Evolutionary conservation across 306 rosid genomes (phyloP).

Genomic region (Prunus mume): DNA sequence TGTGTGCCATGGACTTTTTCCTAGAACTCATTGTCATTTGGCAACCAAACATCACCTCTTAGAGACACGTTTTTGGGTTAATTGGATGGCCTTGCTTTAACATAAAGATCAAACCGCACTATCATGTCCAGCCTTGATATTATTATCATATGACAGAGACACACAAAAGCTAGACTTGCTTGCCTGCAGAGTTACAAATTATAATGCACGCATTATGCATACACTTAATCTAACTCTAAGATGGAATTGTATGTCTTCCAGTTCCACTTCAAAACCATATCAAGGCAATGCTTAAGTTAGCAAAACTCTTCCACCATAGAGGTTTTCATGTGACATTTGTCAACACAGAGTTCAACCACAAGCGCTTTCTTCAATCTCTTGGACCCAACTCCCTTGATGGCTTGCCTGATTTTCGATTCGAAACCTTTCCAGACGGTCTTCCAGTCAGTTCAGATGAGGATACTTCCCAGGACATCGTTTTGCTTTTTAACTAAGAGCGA

Average conservation of each 20-base stretch:
- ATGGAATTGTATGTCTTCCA: slow-evolving; percentile 4
- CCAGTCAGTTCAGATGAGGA: background rate
- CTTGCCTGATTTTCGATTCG: background rate
- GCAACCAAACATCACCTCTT: no score
- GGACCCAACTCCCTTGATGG: slow-evolving; percentile 9
- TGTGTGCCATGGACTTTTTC: no score
- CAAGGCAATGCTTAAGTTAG: slow-evolving; percentile 8
- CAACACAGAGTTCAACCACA: slow-evolving; percentile 17
- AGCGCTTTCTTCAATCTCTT: background rate
- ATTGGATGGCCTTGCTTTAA: no score
- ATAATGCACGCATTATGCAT: no score
- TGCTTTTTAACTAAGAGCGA: background rate
- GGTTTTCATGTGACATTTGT: slow-evolving; percentile 7
- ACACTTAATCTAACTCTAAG: background rate
- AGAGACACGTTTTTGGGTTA: no score
- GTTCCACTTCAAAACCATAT: background rate
- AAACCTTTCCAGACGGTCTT: slow-evolving; percentile 14
- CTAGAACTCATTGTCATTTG: no score
- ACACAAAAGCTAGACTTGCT: no score
- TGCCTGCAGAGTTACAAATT: no score
- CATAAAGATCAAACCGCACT: no score
- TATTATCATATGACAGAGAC: no score
- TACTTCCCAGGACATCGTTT: background rate
- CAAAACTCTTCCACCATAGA: background rate
- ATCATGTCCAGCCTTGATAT: no score